Conservation (phyloP, 2,329 filamentous ascomycete genomes). For the Penicillium sp. region DNA sequence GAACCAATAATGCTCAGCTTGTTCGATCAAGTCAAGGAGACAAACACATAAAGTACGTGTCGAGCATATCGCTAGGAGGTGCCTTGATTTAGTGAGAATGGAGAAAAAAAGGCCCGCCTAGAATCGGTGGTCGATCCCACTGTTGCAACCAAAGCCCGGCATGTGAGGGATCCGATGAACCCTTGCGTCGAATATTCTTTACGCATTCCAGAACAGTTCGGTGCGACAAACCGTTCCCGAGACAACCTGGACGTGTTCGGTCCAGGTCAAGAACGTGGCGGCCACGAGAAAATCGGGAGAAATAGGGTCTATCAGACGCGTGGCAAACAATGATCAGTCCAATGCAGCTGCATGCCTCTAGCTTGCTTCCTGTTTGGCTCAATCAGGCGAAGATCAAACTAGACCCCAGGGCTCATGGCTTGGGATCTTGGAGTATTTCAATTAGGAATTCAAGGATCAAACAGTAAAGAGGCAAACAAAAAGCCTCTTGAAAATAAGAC, state of each 20-base stretch:
- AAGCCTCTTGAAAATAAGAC: too few relatives aligned
- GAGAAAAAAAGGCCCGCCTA: background rate
- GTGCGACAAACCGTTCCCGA: slow-evolving; percentile 11
- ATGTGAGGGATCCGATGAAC: slow-evolving; percentile 4
- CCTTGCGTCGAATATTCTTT: slow-evolving; percentile 17
- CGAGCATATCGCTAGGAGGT: background rate
- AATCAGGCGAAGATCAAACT: background rate
- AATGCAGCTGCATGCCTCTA: background rate
- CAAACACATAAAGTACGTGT: background rate
- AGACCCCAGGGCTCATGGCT: background rate
- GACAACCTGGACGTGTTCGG: slow-evolving; percentile 2
- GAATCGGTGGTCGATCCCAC: background rate
- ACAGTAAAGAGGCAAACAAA: too few relatives aligned
- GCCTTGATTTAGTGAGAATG: background rate
- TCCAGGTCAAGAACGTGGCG: slow-evolving; percentile 33
- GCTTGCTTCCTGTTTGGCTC: background rate
- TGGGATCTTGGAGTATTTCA: background rate
- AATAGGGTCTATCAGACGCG: slow-evolving; percentile 10
- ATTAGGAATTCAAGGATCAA: background rate
- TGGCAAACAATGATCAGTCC: slow-evolving; percentile 12
- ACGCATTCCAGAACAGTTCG: slow-evolving; percentile 20
- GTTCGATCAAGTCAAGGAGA: background rate
- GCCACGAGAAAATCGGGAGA: slow-evolving; percentile 30
- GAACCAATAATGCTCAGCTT: background rate
- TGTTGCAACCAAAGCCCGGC: background rate